Conservation (phyloP, 1,284 basidiomycete species). For the Sanghuangporus sanghuang region DNA sequence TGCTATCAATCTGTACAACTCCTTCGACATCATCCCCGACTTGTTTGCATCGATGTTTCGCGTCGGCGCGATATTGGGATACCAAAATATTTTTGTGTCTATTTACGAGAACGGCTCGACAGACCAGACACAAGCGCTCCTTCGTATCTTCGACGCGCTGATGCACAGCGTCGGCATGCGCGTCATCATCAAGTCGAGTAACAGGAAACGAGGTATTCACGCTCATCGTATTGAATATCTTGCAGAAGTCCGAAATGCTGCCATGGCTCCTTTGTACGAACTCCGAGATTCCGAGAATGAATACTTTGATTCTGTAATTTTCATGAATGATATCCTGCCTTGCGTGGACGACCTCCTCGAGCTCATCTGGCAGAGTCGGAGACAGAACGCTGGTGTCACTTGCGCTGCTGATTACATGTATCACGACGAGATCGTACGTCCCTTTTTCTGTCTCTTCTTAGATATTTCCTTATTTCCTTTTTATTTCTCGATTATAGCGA, state of each 20-base stretch:
- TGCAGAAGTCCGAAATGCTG: slow-evolving; percentile 92
- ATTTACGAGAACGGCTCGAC: slow-evolving; percentile 97
- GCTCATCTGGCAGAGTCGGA: slow-evolving; percentile 88
- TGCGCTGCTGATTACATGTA: slow-evolving; percentile 98
- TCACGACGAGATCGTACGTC: slow-evolving; percentile 81
- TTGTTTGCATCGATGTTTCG: slow-evolving; percentile 95
- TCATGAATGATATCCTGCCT: slow-evolving; percentile 97
- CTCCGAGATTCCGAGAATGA: slow-evolving; percentile 85
- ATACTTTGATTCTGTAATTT: slow-evolving; percentile 90
- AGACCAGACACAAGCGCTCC: slow-evolving; percentile 93
- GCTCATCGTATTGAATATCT: slow-evolving; percentile 98
- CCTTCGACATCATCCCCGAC: slow-evolving; percentile 96
- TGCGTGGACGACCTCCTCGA: slow-evolving; percentile 94
- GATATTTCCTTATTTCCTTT: slow-evolving; percentile 5
- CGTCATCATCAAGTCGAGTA: slow-evolving; percentile 85
- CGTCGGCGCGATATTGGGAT: slow-evolving; percentile 82
- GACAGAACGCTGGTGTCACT: slow-evolving; percentile 93
- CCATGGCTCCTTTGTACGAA: slow-evolving; percentile 90
- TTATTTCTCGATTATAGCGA: slow-evolving; percentile 31
- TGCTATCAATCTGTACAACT: slow-evolving; percentile 96
- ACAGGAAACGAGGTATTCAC: slow-evolving; percentile 90
- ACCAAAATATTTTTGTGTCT: slow-evolving; percentile 93
- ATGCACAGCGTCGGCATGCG: slow-evolving; percentile 85
- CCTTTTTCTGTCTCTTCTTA: background rate
- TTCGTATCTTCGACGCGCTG: slow-evolving; percentile 89